phyloP scores from a whole-genome alignment of 139 green algal species.

The Coelastrella sp. region DNA sequence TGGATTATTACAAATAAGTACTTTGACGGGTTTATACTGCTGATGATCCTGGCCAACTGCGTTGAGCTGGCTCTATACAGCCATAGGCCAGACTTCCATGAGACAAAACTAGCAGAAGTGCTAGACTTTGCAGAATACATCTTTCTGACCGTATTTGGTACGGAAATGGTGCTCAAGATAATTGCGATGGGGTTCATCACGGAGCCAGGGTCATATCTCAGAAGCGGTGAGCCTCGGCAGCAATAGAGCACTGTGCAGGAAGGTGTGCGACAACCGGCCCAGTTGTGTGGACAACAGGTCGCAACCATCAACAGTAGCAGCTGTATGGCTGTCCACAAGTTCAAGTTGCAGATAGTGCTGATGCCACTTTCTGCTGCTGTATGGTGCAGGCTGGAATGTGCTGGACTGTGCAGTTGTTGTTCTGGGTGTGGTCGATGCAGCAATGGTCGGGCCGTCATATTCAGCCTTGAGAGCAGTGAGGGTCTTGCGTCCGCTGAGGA shows the following conservation, averaged over 20 bases:
- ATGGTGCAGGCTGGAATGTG: constrained; percentile 70
- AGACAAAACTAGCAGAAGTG: background rate
- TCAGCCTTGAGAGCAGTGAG: constrained; percentile 76
- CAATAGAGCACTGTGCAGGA: background rate
- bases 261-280: too few species aligned
- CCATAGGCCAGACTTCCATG: constrained; percentile 50
- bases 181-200: constrained; percentile 53
- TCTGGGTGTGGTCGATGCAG: constrained; percentile 53
- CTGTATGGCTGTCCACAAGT: too few species aligned
- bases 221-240: constrained; percentile 56
- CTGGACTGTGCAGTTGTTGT: constrained; percentile 46
- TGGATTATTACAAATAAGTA: constrained; percentile 36
- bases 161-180: constrained; percentile 77
- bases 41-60: constrained; percentile 65
- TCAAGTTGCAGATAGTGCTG: too few species aligned
- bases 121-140: constrained; percentile 56
- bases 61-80: constrained; percentile 56
- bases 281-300: too few species aligned
- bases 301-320: too few species aligned
- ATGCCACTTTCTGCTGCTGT: too few species aligned
- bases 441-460: constrained; percentile 58
- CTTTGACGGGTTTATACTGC: constrained; percentile 59
- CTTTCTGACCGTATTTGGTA: constrained; percentile 70
- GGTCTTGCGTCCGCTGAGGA: constrained; percentile 80
- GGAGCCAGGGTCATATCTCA: constrained; percentile 63